A percentile compares a stretch with the other conserved stretches of the same genome.
These are phyloP conservation scores for Nemania sp. DNA, from an alignment of 2,329 filamentous ascomycete genomes.

Conservation along the genomic window DNA sequence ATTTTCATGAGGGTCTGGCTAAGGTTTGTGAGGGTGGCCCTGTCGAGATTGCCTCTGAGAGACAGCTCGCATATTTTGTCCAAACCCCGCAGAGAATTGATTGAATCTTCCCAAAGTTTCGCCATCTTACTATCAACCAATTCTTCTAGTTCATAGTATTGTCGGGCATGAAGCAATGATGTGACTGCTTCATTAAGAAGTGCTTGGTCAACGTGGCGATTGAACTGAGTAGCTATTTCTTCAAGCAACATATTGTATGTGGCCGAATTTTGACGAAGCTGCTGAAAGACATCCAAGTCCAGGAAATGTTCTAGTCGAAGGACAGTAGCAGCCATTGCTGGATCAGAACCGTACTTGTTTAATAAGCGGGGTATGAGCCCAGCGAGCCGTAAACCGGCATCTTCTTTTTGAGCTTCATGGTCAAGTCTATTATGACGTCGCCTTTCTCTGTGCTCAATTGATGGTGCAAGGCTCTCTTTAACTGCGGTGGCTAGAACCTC, in stretches of 20 bases:
- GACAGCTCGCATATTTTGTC: constrained; percentile 73
- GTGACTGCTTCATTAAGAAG: constrained; percentile 83
- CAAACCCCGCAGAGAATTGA: constrained; percentile 72
- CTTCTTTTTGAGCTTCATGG: constrained; percentile 76
- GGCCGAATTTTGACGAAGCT: constrained; percentile 82
- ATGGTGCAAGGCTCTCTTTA: constrained; percentile 69
- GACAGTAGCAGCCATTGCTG: constrained; percentile 82
- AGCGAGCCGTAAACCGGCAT: constrained; percentile 76
- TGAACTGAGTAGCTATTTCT: constrained; percentile 92
- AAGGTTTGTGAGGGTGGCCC: constrained; percentile 68
- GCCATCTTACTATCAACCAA: constrained; percentile 79
- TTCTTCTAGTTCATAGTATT: constrained; percentile 87
- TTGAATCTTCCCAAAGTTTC: constrained; percentile 81
- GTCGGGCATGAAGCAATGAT: constrained; percentile 81
- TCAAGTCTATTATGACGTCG: constrained; percentile 64
- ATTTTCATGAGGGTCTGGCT: constrained; percentile 77
- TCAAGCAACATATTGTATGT: constrained; percentile 81
- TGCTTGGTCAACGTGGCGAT: constrained; percentile 83
- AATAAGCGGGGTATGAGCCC: constrained; percentile 80
- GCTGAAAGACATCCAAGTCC: constrained; percentile 84
- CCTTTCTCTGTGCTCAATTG: constrained; percentile 64
- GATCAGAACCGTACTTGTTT: constrained; percentile 90
- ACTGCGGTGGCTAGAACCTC: constrained; percentile 86
- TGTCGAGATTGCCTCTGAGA: constrained; percentile 68
- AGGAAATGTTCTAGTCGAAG: constrained; percentile 84